phyloP scores from a whole-genome alignment of 2,329 filamentous ascomycete genomes.

The Claviceps sp. region DNA sequence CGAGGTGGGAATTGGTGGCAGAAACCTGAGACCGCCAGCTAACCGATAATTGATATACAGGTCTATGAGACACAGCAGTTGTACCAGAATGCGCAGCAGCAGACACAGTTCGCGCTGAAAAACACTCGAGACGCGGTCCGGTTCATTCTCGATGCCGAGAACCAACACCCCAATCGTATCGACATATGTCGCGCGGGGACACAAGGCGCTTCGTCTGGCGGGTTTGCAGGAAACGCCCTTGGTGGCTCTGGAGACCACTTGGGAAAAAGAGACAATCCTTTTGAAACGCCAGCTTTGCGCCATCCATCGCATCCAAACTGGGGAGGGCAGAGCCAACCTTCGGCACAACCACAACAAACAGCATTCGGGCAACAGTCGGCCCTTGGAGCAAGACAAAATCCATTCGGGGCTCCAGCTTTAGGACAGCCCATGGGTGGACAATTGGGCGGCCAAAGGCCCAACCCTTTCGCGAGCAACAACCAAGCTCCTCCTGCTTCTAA shows the following conservation, averaged over 20 bases:
- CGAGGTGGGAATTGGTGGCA: not conserved
- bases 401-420: conserved; percentile 21
- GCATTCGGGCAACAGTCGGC: conserved; percentile 29
- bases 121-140: conserved; percentile 60
- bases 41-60: conserved; percentile 22
- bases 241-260: conserved; percentile 26
- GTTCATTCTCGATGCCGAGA: conserved; percentile 51
- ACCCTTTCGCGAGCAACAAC: conserved; percentile 18
- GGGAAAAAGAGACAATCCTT: conserved; percentile 21
- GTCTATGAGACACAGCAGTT: conserved; percentile 46
- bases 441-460: conserved; percentile 25
- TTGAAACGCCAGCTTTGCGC: conserved; percentile 20
- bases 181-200: conserved; percentile 43
- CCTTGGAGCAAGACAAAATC: conserved; percentile 19
- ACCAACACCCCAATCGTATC: conserved; percentile 61
- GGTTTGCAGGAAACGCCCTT: conserved; percentile 24
- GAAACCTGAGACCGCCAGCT: not conserved
- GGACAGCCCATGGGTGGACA: conserved; percentile 18
- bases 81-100: conserved; percentile 50
- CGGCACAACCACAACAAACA: conserved; percentile 12
- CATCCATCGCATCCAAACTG: conserved; percentile 21
- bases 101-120: conserved; percentile 56
- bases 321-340: conserved; percentile 18
- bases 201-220: conserved; percentile 29
- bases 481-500: not conserved